phyloP scores from a whole-genome alignment of 495 filamentous ascomycete species.

The Aspergillus biplanus region DNA sequence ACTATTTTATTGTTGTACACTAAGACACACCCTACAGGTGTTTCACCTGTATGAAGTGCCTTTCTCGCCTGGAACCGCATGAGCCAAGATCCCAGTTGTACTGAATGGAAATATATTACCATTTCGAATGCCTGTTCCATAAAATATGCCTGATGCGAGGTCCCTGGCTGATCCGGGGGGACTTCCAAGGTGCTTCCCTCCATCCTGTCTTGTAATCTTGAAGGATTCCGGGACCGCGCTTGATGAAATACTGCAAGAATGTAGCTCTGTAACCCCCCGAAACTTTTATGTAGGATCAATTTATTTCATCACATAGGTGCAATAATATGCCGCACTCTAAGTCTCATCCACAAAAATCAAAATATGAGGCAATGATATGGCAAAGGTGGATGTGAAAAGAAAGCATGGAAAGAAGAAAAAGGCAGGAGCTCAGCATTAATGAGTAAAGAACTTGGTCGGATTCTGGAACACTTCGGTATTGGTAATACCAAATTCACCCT shows the following conservation, averaged over 20 bases:
- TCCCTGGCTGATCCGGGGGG: conserved; percentile 15
- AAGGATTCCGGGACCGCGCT: background rate
- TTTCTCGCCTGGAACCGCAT: conserved; percentile 64
- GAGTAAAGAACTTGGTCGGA: too few relatives aligned
- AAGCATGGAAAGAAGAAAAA: too few relatives aligned
- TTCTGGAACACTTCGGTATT: too few relatives aligned
- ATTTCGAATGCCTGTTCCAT: conserved; percentile 74
- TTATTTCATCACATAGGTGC: too few relatives aligned
- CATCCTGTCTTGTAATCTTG: background rate
- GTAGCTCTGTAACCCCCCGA: too few relatives aligned
- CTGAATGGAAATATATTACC: conserved; percentile 42
- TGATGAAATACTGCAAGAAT: background rate
- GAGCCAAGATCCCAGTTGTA: conserved; percentile 15
- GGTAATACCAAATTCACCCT: too few relatives aligned
- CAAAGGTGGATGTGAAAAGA: too few relatives aligned
- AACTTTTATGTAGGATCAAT: too few relatives aligned
- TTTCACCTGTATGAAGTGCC: conserved; percentile 82
- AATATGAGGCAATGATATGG: too few relatives aligned
- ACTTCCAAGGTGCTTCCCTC: background rate
- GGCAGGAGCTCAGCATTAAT: too few relatives aligned
- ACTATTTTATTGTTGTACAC: conserved; percentile 76
- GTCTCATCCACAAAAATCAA: too few relatives aligned
- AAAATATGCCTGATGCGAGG: conserved; percentile 55
- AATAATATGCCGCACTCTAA: too few relatives aligned
- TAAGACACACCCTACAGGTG: conserved; percentile 94